Evolutionary conservation across 441 rosid genomes (phyloP).

Genomic region (Croton setiger): DNA sequence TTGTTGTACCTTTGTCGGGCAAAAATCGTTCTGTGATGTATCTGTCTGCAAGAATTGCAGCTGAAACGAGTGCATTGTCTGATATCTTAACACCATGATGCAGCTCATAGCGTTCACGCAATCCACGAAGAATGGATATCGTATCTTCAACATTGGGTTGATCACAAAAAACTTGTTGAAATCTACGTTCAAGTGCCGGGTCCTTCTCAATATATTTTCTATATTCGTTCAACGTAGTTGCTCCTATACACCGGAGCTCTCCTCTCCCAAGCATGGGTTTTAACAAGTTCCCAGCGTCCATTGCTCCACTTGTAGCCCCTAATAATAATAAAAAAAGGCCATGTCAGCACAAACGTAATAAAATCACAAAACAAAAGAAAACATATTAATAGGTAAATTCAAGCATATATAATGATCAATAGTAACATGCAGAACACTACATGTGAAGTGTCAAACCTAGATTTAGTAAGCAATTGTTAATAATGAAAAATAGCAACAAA

Average conservation of each 20-base stretch:
- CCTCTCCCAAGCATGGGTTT: slow-evolving; percentile 87
- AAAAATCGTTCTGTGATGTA: slow-evolving; percentile 78
- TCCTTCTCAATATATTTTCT: slow-evolving; percentile 81
- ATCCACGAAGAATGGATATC: slow-evolving; percentile 64
- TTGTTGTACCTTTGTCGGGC: slow-evolving; percentile 77
- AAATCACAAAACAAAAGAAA: not conserved
- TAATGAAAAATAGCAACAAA: slow-evolving; percentile 11
- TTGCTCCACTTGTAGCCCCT: slow-evolving; percentile 78
- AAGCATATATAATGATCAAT: not conserved
- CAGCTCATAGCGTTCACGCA: slow-evolving; percentile 67
- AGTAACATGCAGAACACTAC: not conserved
- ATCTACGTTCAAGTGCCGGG: slow-evolving; percentile 75
- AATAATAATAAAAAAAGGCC: slow-evolving; percentile 1
- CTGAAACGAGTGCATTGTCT: slow-evolving; percentile 67
- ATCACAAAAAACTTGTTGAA: slow-evolving; percentile 72
- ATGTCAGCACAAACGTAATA: not conserved
- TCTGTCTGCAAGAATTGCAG: slow-evolving; percentile 70
- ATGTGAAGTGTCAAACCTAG: not conserved
- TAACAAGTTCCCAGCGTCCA: slow-evolving; percentile 81
- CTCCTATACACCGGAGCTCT: slow-evolving; percentile 76
- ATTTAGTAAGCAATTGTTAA: not conserved
- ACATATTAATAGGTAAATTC: not conserved
- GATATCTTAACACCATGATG: slow-evolving; percentile 83
- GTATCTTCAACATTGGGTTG: slow-evolving; percentile 77
- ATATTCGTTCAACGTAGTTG: slow-evolving; percentile 71